Percentiles rank a stretch among this genome's conserved stretches.
Conservation (phyloP, 352 stramenopile genomes). For the Phytophthora multivora region DNA sequence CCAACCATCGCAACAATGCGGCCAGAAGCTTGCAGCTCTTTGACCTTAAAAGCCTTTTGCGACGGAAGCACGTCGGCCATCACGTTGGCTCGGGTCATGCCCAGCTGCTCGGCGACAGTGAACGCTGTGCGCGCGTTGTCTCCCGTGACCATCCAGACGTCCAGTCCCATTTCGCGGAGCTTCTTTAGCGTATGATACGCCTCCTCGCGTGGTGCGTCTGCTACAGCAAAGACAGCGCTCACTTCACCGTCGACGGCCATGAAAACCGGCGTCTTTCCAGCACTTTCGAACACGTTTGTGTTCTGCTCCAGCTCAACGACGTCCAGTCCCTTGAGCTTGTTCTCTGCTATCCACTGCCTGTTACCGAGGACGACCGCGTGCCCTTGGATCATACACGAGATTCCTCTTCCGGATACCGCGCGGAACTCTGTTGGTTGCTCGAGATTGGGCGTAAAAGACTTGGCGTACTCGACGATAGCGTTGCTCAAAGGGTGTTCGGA, state of each 20-base stretch:
- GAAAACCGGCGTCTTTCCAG: conserved; percentile 93
- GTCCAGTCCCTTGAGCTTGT: conserved; percentile 54
- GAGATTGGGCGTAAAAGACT: conserved; percentile 64
- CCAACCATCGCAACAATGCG: conserved; percentile 95
- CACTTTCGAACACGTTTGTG: conserved; percentile 63
- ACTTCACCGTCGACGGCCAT: conserved; percentile 84
- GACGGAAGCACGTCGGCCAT: conserved; percentile 95
- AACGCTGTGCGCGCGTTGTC: conserved; percentile 94
- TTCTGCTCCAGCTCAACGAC: conserved; percentile 55
- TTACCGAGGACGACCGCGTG: conserved; percentile 89
- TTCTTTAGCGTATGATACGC: conserved; percentile 83
- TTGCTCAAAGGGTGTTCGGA: conserved; percentile 94
- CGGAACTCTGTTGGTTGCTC: conserved; percentile 73
- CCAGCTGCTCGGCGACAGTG: conserved; percentile 91
- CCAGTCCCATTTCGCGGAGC: conserved; percentile 87
- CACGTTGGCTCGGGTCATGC: conserved; percentile 87
- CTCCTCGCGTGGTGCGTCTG: conserved; percentile 88
- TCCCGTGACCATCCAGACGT: conserved; percentile 98
- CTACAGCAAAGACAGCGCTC: conserved; percentile 73
- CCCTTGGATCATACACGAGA: conserved; percentile 65
- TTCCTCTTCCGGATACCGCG: conserved; percentile 83
- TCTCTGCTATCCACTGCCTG: conserved; percentile 82
- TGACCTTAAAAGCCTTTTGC: conserved; percentile 92
- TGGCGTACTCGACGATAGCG: conserved; percentile 90
- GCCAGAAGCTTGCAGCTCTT: conserved; percentile 84